These are phyloP conservation scores for Lactifluus pinguis DNA, from an alignment of 768 basidiomycete genomes.

Conservation along the genomic window DNA sequence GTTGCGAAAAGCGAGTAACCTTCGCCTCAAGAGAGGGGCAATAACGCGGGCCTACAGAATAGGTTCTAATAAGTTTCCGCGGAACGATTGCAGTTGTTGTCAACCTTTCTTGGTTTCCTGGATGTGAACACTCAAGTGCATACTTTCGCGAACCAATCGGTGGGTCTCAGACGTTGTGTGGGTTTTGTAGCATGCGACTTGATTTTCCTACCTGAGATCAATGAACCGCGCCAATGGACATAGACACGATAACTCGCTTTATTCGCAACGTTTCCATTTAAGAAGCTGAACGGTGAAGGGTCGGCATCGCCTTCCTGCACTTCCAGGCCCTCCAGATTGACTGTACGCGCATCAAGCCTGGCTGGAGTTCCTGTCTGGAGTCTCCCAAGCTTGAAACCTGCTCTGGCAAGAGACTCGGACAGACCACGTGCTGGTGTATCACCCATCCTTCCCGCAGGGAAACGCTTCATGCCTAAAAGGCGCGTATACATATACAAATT, in stretches of 20 bases:
- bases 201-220: conserved; percentile 45
- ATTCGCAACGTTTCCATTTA: conserved; percentile 61
- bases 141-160: conserved; percentile 59
- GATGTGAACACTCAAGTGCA: conserved; percentile 76
- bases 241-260: conserved; percentile 33
- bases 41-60: conserved; percentile 66
- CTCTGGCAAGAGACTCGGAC: conserved; percentile 61
- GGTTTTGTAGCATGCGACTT: conserved; percentile 67
- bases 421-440: conserved; percentile 67
- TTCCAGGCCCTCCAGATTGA: conserved; percentile 55
- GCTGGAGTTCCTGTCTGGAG: conserved; percentile 87
- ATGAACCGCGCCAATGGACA: too few relatives aligned
- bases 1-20: conserved; percentile 68
- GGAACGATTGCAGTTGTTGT: background rate
- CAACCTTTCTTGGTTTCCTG: conserved; percentile 82
- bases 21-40: conserved; percentile 89
- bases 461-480: conserved; percentile 50
- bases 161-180: conserved; percentile 67
- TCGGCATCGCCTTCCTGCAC: conserved; percentile 57
- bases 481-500: background rate
- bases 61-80: background rate
- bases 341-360: conserved; percentile 57
- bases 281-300: conserved; percentile 69
- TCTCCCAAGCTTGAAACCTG: conserved; percentile 76
- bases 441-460: conserved; percentile 69